Evolutionary conservation across 148 eudicot genomes (phyloP).

Genomic region (Arctostaphylos glauca): DNA sequence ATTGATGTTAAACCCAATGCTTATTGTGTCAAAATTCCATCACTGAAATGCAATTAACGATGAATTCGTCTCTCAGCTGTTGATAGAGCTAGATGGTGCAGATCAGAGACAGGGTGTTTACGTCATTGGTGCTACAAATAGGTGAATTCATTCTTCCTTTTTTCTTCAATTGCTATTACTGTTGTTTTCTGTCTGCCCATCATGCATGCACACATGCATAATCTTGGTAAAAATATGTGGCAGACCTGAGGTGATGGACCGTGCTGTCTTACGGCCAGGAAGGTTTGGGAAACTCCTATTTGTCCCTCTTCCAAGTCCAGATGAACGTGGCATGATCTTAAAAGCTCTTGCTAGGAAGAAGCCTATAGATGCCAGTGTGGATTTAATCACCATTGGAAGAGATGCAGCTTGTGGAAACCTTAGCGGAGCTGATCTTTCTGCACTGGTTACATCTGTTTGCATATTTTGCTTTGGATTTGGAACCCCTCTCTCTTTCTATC

Average conservation of each 20-base stretch:
- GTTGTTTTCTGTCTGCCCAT: background rate
- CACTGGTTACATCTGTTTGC: constrained; percentile 48
- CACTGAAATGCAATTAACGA: background rate
- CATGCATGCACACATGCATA: background rate
- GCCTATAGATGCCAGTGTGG: constrained; percentile 62
- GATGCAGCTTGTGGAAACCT: constrained; percentile 53
- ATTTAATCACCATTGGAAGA: constrained; percentile 61
- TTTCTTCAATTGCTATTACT: background rate
- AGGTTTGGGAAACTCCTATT: constrained; percentile 68
- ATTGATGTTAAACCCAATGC: background rate
- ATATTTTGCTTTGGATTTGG: background rate
- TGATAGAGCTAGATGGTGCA: constrained; percentile 78
- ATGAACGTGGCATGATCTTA: constrained; percentile 70
- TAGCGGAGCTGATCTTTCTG: constrained; percentile 89
- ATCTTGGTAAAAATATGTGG: constrained; percentile 8
- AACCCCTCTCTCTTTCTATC: background rate
- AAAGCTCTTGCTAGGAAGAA: constrained; percentile 63
- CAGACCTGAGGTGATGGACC: constrained; percentile 87
- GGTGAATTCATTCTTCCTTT: constrained; percentile 35
- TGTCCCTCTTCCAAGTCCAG: constrained; percentile 70
- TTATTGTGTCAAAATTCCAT: background rate
- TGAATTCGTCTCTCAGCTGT: constrained; percentile 40
- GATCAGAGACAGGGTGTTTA: constrained; percentile 73
- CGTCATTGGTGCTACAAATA: constrained; percentile 92
- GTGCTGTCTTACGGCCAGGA: constrained; percentile 73